Evolutionary conservation across 768 basidiomycete species (phyloP).

Genomic region (Russula vinacea): DNA sequence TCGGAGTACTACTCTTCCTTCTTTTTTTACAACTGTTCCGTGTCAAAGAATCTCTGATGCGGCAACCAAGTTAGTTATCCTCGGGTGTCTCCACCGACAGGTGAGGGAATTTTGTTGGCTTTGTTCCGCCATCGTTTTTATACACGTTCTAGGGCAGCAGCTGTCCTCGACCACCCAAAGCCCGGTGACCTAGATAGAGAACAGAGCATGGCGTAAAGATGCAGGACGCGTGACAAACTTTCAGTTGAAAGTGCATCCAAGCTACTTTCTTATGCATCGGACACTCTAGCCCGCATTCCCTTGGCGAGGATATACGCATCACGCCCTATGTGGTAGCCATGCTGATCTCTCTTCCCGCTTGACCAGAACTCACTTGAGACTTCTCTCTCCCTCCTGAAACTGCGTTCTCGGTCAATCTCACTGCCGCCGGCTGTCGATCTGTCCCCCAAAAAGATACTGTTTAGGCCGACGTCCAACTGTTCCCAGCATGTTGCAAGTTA

Average conservation of each 20-base stretch:
- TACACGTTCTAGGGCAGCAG: background rate
- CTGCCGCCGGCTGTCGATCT: constrained; percentile 3
- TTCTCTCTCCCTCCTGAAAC: background rate
- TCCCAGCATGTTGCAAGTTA: no score
- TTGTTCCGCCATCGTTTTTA: background rate
- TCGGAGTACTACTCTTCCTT: background rate
- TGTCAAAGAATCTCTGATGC: background rate
- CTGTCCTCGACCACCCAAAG: constrained; percentile 1
- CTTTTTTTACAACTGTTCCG: background rate
- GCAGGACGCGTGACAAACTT: background rate
- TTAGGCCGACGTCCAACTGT: constrained; percentile 7
- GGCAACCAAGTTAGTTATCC: background rate
- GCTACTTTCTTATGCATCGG: no score
- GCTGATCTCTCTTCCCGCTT: constrained; percentile 4
- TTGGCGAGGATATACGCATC: background rate
- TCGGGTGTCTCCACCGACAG: background rate
- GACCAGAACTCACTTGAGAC: background rate
- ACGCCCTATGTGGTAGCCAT: background rate
- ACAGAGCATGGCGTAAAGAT: background rate
- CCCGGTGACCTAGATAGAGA: background rate
- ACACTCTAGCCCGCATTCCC: background rate
- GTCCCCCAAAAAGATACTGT: constrained; percentile 12
- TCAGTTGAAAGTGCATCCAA: background rate
- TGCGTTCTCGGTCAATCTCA: background rate
- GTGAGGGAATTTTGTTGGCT: background rate